Percentiles rank a stretch among this genome's conserved stretches.
Evolutionary conservation across 371 early-diverging fungal genomes (phyloP).

Genomic region (Dichotomocladium elegans): DNA sequence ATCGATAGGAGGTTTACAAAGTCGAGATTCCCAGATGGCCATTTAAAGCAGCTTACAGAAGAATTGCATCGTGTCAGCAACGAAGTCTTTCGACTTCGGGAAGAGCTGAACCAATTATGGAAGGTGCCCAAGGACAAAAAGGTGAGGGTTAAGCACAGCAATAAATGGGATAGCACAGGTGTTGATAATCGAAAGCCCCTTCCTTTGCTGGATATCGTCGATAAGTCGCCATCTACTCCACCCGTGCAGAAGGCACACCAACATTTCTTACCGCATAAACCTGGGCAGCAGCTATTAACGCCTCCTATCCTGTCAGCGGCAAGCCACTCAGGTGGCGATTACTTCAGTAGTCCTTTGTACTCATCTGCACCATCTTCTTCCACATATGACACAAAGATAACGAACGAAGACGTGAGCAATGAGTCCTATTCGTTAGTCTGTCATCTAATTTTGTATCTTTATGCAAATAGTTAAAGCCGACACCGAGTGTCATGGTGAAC

Average conservation of each 20-base stretch:
- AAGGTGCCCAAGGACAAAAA: slow-evolving; percentile 55
- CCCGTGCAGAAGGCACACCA: slow-evolving; percentile 8
- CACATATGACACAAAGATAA: background rate
- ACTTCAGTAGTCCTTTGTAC: slow-evolving; percentile 3
- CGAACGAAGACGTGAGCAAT: too few relatives aligned
- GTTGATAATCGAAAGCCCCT: slow-evolving; percentile 4
- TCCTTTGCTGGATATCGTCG: slow-evolving; percentile 12
- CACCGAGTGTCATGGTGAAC: slow-evolving; percentile 41
- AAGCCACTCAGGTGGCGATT: background rate
- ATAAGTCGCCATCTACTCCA: slow-evolving; percentile 17
- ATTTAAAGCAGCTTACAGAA: slow-evolving; percentile 49
- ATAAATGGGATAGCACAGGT: background rate
- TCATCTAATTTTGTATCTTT: too few relatives aligned
- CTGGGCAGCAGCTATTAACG: slow-evolving; percentile 15
- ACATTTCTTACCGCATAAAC: slow-evolving; percentile 7
- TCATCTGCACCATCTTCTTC: slow-evolving; percentile 3
- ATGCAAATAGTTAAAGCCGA: slow-evolving; percentile 8
- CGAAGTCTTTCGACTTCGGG: slow-evolving; percentile 49
- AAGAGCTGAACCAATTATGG: slow-evolving; percentile 56
- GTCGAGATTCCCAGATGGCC: slow-evolving; percentile 29
- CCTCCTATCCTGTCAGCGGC: slow-evolving; percentile 8
- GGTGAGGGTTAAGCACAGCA: slow-evolving; percentile 29
- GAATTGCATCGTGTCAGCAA: slow-evolving; percentile 47
- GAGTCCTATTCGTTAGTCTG: too few relatives aligned
- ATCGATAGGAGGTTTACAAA: background rate